Base-by-base conservation (phyloP, 2,329 filamentous ascomycete species). In the Westerdykella sp. region DNA sequence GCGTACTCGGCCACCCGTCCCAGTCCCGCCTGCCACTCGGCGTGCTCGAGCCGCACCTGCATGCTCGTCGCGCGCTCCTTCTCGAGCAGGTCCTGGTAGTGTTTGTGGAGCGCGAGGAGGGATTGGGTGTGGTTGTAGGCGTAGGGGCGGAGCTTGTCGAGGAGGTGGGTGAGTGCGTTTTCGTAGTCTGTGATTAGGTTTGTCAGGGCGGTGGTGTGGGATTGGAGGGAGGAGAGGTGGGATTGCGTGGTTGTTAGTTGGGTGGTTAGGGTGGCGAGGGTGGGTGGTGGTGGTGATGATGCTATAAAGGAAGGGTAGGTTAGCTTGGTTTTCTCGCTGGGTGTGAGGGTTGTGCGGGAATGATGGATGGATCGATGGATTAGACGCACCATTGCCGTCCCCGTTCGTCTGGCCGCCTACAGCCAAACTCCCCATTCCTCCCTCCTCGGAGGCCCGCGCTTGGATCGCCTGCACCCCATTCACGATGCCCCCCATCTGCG, bases 1-100 rank as follows among this genome's bases (percentile, higher is more conserved):
- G 72, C 66, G 23, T 63, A 65, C 37, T 71, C 69, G 4, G 69
- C 69, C 18, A 74, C 61, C 4, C 70, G 53, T 6, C 65, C 59
- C 43, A 75, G 45, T 1, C 69, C 65, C 3, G 69, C 69, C 52
- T 76, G 73, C 72, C 73, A 75, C 37, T 69, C 68, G 39, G 71
- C 68, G 44, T 75, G 72, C 44, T 70, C 70, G 15, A 74, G 55
- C 34, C 73, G 63, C 41, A 74, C 56, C 41, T 73, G 66, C 47
- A 74, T 65, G 34, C 66, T 69, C 36, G 70, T 69, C 10, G 59
- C 60, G 36, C 73, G 67, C 30, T 70, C 66, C 35, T 67, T 55
- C 18, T 72, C 65, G 10, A 75, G 59, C 6, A 74, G 62, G 1
- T 49, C 47, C 15, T 69, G 68, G 60, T 76, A 76, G 59, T 75